Conservation (phyloP, 2,329 filamentous ascomycete genomes). For the Fonsecaea nubica region DNA sequence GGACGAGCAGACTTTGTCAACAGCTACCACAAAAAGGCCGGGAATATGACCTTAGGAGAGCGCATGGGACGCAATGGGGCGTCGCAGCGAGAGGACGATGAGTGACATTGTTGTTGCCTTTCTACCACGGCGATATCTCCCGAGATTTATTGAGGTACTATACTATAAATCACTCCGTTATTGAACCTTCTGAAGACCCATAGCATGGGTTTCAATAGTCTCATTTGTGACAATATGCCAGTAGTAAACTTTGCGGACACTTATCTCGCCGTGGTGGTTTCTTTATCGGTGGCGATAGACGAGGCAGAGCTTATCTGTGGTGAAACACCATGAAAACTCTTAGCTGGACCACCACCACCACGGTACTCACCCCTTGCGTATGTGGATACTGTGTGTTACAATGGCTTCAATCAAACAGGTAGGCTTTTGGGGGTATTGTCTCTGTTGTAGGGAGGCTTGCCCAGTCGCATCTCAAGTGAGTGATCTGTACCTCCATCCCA, state of each 20-base stretch:
- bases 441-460: background rate
- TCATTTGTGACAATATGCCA: background rate
- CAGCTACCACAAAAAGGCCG: conserved; percentile 64
- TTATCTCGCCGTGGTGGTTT: background rate
- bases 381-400: background rate
- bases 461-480: background rate
- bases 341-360: background rate
- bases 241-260: background rate
- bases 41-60: conserved; percentile 52
- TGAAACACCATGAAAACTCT: background rate
- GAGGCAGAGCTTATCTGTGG: background rate
- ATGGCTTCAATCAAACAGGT: background rate
- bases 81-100: conserved; percentile 28
- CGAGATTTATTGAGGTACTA: background rate
- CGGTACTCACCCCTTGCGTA: background rate
- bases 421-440: background rate
- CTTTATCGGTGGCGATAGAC: background rate
- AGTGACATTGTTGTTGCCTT: conserved; percentile 19
- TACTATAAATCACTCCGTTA: background rate
- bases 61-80: conserved; percentile 47
- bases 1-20: conserved; percentile 71
- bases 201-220: background rate
- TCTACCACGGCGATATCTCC: background rate
- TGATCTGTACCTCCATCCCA: background rate
- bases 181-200: background rate